Conservation (phyloP, 164 flowering plant species). For the Aristolochia contorta region DNA sequence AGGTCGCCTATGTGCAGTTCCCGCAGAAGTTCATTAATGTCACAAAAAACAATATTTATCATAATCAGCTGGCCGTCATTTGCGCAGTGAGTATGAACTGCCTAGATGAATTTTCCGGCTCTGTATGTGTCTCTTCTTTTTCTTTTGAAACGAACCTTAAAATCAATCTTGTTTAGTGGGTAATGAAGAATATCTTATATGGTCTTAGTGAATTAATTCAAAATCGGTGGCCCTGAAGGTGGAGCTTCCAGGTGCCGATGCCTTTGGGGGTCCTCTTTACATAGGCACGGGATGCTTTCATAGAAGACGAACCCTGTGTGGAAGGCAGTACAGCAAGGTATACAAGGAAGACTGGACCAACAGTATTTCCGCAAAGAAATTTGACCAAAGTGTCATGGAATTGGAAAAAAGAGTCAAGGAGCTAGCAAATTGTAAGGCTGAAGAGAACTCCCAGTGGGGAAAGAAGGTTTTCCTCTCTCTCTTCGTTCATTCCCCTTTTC, state of each 20-base stretch:
- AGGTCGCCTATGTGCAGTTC: constrained; percentile 28
- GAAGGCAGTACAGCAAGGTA: constrained; percentile 15
- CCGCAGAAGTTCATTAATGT: constrained; percentile 21
- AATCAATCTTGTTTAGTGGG: no score
- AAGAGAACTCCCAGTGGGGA: constrained; percentile 32
- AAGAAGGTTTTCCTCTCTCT: constrained; percentile 25
- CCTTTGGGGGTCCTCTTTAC: constrained; percentile 23
- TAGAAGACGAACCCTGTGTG: constrained; percentile 23
- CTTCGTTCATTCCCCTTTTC: neutral
- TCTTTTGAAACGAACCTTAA: no score
- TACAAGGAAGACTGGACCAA: constrained; percentile 9
- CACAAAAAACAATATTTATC: constrained; percentile 20
- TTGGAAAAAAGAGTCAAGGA: constrained; percentile 20
- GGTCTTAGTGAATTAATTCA: no score
- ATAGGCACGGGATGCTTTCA: constrained; percentile 36
- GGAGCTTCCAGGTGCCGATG: constrained; percentile 22
- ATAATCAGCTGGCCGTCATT: neutral
- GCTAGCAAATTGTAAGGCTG: constrained; percentile 25
- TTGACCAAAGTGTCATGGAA: constrained; percentile 7
- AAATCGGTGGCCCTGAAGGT: constrained; percentile 6
- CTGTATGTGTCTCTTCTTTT: no score
- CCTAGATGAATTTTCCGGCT: no score
- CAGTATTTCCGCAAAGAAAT: neutral
- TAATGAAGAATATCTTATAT: no score
- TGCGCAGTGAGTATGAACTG: constrained; percentile 5